Percentiles rank a stretch among this genome's conserved stretches.
These are phyloP conservation scores for Sequoia sempervirens DNA, from an alignment of 75 land plant genomes.

Conservation along the genomic window DNA sequence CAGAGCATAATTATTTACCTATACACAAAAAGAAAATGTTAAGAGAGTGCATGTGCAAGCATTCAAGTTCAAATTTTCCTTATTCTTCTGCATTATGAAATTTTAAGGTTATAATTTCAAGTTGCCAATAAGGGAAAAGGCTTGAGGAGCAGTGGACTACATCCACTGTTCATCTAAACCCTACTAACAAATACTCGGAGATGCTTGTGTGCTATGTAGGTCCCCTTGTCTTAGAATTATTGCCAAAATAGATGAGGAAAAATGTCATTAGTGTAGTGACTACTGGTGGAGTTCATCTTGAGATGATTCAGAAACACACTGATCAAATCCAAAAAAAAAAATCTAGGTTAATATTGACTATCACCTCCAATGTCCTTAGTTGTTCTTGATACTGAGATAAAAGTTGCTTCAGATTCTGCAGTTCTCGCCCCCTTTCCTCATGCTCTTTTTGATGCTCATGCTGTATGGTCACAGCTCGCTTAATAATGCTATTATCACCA, in stretches of 20 bases:
- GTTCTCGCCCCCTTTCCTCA: slow-evolving; percentile 47
- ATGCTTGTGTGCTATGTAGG: too few species aligned
- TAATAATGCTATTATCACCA: slow-evolving; percentile 59
- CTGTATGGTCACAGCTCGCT: slow-evolving; percentile 77
- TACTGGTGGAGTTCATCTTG: too few species aligned
- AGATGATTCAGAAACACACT: not conserved
- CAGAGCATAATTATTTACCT: slow-evolving; percentile 31
- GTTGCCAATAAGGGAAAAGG: too few species aligned
- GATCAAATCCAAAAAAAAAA: not conserved
- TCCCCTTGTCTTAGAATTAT: too few species aligned
- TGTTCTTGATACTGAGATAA: slow-evolving; percentile 76
- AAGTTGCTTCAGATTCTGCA: slow-evolving; percentile 61
- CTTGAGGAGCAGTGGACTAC: too few species aligned
- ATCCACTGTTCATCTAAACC: too few species aligned
- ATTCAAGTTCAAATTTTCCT: not conserved
- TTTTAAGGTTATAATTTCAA: too few species aligned
- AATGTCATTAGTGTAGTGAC: too few species aligned
- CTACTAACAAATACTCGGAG: too few species aligned
- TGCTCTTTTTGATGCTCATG: slow-evolving; percentile 75
- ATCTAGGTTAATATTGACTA: too few species aligned
- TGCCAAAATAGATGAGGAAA: too few species aligned
- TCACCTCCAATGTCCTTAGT: slow-evolving; percentile 57
- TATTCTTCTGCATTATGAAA: not conserved
- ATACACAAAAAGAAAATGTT: slow-evolving; percentile 9
- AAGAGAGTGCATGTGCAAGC: not conserved